Conservation (phyloP, 2,329 filamentous ascomycete species). For the Aspergillus phoenicis region DNA sequence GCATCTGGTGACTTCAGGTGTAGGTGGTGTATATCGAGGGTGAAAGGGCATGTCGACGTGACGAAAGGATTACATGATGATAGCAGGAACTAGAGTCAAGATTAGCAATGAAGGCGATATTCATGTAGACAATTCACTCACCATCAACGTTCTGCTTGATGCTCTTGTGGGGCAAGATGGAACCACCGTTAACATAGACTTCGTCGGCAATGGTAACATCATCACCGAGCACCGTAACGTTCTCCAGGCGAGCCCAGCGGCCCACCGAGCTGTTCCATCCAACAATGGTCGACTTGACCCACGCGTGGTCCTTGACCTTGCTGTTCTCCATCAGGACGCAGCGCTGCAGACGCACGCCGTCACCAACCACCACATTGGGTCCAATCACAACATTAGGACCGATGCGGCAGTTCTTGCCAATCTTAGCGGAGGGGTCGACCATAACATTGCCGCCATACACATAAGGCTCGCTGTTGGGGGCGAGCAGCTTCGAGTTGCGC, state of each 20-base stretch:
- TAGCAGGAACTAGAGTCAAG: conserved; percentile 45
- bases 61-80: conserved; percentile 50
- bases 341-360: conserved; percentile 90
- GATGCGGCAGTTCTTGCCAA: conserved; percentile 97
- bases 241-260: conserved; percentile 94
- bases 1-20: conserved; percentile 36
- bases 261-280: conserved; percentile 97
- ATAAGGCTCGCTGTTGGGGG: conserved; percentile 71
- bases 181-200: conserved; percentile 97
- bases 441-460: conserved; percentile 94
- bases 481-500: conserved; percentile 82
- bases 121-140: conserved; percentile 40
- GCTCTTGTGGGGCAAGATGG: conserved; percentile 94
- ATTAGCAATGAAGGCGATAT: background rate
- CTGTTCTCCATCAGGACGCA: conserved; percentile 85
- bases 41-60: conserved; percentile 33
- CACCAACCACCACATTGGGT: conserved; percentile 86
- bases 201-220: conserved; percentile 97
- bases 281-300: conserved; percentile 98
- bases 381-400: conserved; percentile 96
- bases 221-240: conserved; percentile 95
- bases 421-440: conserved; percentile 91
- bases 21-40: conserved; percentile 25
- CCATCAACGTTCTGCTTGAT: conserved; percentile 97
- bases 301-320: conserved; percentile 98